Evolutionary conservation across 352 stramenopile genomes (phyloP).

Genomic region (Halophytophthora batemanensis): DNA sequence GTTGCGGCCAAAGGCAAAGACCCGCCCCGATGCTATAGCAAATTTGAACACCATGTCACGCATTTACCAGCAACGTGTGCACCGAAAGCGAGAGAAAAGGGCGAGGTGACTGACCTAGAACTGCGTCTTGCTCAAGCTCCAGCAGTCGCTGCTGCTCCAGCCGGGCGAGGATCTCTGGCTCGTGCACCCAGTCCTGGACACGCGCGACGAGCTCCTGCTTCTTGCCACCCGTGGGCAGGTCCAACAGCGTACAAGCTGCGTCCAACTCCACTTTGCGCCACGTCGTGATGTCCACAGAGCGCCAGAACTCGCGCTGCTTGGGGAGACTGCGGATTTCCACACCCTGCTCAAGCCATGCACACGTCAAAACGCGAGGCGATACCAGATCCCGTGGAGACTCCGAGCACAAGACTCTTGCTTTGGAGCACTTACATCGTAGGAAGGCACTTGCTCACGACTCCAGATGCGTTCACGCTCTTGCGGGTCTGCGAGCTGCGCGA

Average conservation of each 20-base stretch:
- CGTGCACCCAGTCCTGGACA: slow-evolving; percentile 73
- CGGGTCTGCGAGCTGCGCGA: slow-evolving; percentile 44
- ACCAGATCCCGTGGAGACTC: background rate
- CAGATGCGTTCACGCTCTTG: slow-evolving; percentile 50
- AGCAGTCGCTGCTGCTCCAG: slow-evolving; percentile 31
- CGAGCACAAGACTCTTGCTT: background rate
- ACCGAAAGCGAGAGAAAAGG: background rate
- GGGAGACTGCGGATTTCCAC: slow-evolving; percentile 47
- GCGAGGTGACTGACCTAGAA: slow-evolving; percentile 30
- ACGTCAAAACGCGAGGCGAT: background rate
- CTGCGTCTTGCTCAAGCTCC: slow-evolving; percentile 34
- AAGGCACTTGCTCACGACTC: slow-evolving; percentile 32
- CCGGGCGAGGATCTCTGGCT: slow-evolving; percentile 39
- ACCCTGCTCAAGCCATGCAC: slow-evolving; percentile 18
- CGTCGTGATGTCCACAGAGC: slow-evolving; percentile 37
- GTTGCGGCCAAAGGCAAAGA: slow-evolving; percentile 72
- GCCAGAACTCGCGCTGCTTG: slow-evolving; percentile 65
- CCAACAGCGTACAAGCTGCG: slow-evolving; percentile 51
- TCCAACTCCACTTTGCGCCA: slow-evolving; percentile 59
- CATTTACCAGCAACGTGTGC: background rate
- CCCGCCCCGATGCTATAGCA: slow-evolving; percentile 39
- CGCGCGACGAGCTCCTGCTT: slow-evolving; percentile 61
- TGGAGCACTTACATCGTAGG: slow-evolving; percentile 34
- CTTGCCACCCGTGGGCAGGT: slow-evolving; percentile 45
- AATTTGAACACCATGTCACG: background rate